Evolutionary conservation across 495 filamentous ascomycete genomes (phyloP), one percentile per base, ranked within the genome.

Genomic region (Bacidia gigantensis): DNA sequence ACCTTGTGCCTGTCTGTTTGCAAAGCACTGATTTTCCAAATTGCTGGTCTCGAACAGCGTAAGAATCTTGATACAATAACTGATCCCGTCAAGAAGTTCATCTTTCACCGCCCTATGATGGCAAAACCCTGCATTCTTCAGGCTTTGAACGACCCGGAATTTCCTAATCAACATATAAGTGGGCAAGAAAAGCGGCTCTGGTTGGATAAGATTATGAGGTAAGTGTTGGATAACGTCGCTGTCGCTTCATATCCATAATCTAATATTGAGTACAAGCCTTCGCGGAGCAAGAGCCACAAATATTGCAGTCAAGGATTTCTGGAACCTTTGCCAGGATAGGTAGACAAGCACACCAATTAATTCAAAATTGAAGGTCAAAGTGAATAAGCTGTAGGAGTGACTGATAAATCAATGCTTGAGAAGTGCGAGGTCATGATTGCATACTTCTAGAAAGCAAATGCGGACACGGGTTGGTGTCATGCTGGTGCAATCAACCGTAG

Each of bases 1-100:
- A 70, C 75, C 29, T 72, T 81, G 26, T 76, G 83, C 1, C 81
- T 83, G 0, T 67, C 75, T 12, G 61, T 87, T 21, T 70, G 76
- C 39, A 67, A 75, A 45, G 70, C 77, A 0, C 67, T 90, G 2
- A 67, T 85, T 14, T 67, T 67, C n/a, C 86, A 83, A 57, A 76
- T 89, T 49, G 79, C 82, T 12, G 89, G 89, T 2, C 75, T 75
- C 32, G 87, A 82, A 32, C 74, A 80, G 2, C 74, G 89, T 44
- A 87, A 82, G 49, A 88, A 95, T 58, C 68, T 95, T 0, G 82
- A 87, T 46, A 78, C 72, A 56, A 71, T 95, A 3, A 77, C 73
- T 51, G 85, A 90, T 43, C 86, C 85, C 24, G 72, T 95, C 17
- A 84, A 86, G 66, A 84, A 81, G 56, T 67, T 92, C 2, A 70